Conservation (phyloP, 2,329 filamentous ascomycete genomes). For the Colletotrichum simmondsii region DNA sequence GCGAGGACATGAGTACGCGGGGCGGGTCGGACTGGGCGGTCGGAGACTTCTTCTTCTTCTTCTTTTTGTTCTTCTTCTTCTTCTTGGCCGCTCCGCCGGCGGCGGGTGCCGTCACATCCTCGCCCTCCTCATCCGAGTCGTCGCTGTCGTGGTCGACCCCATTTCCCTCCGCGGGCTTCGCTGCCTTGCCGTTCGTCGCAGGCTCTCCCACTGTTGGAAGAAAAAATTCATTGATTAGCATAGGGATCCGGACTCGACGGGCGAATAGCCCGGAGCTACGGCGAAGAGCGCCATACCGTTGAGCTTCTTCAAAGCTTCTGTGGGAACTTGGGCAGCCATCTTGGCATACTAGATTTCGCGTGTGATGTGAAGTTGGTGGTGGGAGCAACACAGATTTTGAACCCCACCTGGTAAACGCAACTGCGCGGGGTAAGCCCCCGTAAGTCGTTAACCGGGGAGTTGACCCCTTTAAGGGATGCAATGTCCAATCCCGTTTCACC, state of each 20-base stretch:
- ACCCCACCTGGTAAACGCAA: conserved; percentile 34
- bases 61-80: conserved; percentile 84
- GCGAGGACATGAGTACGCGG: conserved; percentile 76
- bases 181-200: conserved; percentile 52
- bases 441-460: conserved; percentile 27
- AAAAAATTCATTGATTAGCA: conserved; percentile 26
- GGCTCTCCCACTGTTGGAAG: conserved; percentile 50
- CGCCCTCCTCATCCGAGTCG: conserved; percentile 65
- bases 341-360: conserved; percentile 39
- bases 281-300: conserved; percentile 44
- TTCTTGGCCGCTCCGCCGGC: conserved; percentile 66
- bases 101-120: conserved; percentile 46
- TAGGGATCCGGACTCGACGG: background rate
- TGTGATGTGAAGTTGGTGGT: conserved; percentile 29
- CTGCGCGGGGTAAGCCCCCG: conserved; percentile 33
- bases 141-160: conserved; percentile 55
- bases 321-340: conserved; percentile 56
- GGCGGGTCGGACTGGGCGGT: conserved; percentile 83
- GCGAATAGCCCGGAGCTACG: too few relatives aligned
- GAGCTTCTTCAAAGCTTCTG: conserved; percentile 56
- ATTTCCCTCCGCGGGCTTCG: conserved; percentile 47
- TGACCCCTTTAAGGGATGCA: conserved; percentile 20
- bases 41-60: conserved; percentile 74
- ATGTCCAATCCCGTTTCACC: conserved; percentile 22
- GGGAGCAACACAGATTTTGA: conserved; percentile 33